These are phyloP conservation scores for Ceratobasidium theobromae DNA, from an alignment of 1,284 basidiomycete genomes.

Conservation along the genomic window DNA sequence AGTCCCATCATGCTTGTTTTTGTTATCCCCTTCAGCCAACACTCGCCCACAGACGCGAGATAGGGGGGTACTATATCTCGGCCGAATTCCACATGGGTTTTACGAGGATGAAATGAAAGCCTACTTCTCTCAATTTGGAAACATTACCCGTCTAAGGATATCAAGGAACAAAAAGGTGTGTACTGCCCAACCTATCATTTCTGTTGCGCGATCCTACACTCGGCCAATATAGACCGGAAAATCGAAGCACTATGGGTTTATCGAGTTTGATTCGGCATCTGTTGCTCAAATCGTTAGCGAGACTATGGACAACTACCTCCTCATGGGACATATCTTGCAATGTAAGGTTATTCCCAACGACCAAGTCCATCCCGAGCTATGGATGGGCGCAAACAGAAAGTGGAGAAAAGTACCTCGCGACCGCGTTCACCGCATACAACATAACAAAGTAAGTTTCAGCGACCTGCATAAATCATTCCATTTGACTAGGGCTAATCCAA, in stretches of 20 bases:
- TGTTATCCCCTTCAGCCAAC: conserved; percentile 16
- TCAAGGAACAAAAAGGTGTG: conserved; percentile 94
- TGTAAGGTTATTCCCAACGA: conserved; percentile 87
- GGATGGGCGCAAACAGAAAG: conserved; percentile 95
- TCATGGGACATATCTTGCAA: conserved; percentile 89
- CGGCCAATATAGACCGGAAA: conserved; percentile 72
- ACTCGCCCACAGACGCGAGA: conserved; percentile 60
- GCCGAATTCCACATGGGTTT: conserved; percentile 94
- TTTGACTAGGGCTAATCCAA: conserved; percentile 9
- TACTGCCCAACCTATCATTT: not conserved
- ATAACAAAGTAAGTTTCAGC: conserved; percentile 71
- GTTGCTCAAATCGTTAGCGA: conserved; percentile 96
- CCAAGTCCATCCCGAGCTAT: conserved; percentile 88
- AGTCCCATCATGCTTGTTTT: conserved; percentile 40
- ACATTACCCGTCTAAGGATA: conserved; percentile 83
- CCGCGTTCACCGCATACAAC: conserved; percentile 68
- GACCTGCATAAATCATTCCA: not conserved
- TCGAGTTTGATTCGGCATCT: conserved; percentile 88
- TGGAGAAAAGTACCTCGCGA: conserved; percentile 78
- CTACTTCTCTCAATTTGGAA: conserved; percentile 96
- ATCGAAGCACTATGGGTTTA: conserved; percentile 95
- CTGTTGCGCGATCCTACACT: not conserved
- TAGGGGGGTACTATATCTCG: conserved; percentile 86
- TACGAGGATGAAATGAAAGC: conserved; percentile 91
- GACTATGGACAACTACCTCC: conserved; percentile 98